Base-by-base conservation (phyloP, 2,329 filamentous ascomycete genomes). In the Verticillium klebahnii region DNA sequence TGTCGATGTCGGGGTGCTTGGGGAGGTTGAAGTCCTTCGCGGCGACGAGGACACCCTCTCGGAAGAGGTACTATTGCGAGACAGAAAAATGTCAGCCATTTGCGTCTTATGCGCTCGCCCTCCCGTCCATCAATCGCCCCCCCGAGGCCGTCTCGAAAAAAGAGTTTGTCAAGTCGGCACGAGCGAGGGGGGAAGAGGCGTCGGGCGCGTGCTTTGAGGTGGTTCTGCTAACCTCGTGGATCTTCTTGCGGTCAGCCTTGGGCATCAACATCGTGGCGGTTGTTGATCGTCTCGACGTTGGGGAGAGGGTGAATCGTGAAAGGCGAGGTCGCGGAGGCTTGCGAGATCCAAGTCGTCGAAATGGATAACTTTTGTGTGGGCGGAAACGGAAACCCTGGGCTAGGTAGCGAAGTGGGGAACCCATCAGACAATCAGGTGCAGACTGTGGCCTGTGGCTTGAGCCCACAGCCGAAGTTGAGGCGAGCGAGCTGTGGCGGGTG, bases 211-310 rank as follows among this genome's bases (percentile, higher is more conserved):
- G 45, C 11, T n/a, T n/a, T 23, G 17, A 25, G 45, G 45, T 50
- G 45, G 45, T 50, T 50, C 45, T 56, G 55, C 64, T 65, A 65
- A 84, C 82, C 84, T 89, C 94, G 89, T 99, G 95, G 85, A 99
- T 98, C 90, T 93, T 92, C 92, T 99, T 99, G 86, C 96, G 93
- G 86, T 99, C 95, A 82, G 92, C 91, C 90, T 98, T 98, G 81
- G 95, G 95, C 82, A 99, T 99, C 87, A 99, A 90, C 95, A 87
- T 87, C 90, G 93, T 85, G 80, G 78, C 80, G 80, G 79, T 81
- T 78, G 71, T 70, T 76, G 74, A 70, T 73, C 71, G 71, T 74
- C 76, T 77, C 79, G 81, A 85, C 82, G 81, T 81, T 82, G 76
- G 74, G 70, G 69, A 73, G 73, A 31, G 45, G 72, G 74, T 76